Evolutionary conservation across 768 basidiomycete species (phyloP), one percentile per base, ranked within the genome.

Genomic region (Pleurotus citrinopileatus): DNA sequence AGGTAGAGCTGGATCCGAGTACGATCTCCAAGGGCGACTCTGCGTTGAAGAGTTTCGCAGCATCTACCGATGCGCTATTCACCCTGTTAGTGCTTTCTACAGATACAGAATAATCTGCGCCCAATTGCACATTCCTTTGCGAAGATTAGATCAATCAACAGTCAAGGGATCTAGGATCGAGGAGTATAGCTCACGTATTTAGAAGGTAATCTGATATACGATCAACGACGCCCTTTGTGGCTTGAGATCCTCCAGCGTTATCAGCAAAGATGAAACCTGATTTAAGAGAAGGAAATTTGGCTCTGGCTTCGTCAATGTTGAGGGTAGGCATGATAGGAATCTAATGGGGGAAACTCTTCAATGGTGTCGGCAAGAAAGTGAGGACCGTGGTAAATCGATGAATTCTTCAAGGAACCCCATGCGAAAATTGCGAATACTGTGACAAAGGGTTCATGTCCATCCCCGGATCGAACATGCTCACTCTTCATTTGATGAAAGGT

Each of bases 71-170:
- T 0, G 80, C 86, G 7, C 79, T 75, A 0, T 61, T 65, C 2
- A 85, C 78, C 26, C 76, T 70, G 27, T 61, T 56, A 1, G 81
- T 84, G 62, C 79, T 80, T 48, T 68, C 58, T 5, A 71, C 72
- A 2, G 85, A 81, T 20, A 85, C 71, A 7, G 80, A 75, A 62
- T 91, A 91, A 53, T 83, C 80, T 5, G 86, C 88, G 20, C 86
- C 83, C 15, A 87, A 77, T 64, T 91, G 89, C 0, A 81, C 87
- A 61, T 91, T 91, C 1, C 48, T 51, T 22, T n/a, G 17, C 2
- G 3, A 23, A 6, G 34, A 4, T 19, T 6, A 36, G 5, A 23
- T 37, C 3, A 36, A 29, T 6, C 1, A 36, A 25, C 17, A 15
- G 17, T 10, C 15, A 4, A 37, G 22, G 17, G 22, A 20, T 20